A percentile compares a stretch with the other conserved stretches of the same genome.
These are phyloP conservation scores for Monosporozyma yasuniensis DNA, from an alignment of 805 yeast species.

Conservation along the genomic window DNA sequence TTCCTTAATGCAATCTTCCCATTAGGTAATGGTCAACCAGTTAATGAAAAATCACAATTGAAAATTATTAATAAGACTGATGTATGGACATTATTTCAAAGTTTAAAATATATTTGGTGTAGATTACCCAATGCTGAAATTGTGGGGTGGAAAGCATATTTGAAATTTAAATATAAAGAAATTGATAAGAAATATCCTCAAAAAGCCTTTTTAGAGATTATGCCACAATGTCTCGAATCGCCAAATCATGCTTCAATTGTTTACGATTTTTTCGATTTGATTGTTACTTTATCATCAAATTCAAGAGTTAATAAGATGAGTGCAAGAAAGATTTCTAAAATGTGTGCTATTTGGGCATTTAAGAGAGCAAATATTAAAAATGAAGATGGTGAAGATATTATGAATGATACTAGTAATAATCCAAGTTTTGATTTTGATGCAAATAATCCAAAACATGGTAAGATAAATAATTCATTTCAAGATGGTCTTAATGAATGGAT, in stretches of 20 bases:
- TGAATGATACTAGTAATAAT: slow-evolving; percentile 10
- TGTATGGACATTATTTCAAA: slow-evolving; percentile 62
- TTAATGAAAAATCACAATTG: slow-evolving; percentile 35
- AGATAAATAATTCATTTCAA: slow-evolving; percentile 37
- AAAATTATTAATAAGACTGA: slow-evolving; percentile 44
- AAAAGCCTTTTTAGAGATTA: slow-evolving; percentile 65
- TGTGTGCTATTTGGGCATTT: slow-evolving; percentile 89
- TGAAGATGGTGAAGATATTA: slow-evolving; percentile 7
- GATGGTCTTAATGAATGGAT: slow-evolving; percentile 73
- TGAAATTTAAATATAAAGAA: slow-evolving; percentile 58
- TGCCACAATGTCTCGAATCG: slow-evolving; percentile 76
- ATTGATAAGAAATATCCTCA: slow-evolving; percentile 56
- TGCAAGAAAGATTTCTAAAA: slow-evolving; percentile 68
- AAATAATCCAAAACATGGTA: slow-evolving; percentile 6
- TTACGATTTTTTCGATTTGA: slow-evolving; percentile 74
- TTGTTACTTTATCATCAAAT: slow-evolving; percentile 70
- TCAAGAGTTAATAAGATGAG: slow-evolving; percentile 69
- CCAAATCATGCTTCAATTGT: slow-evolving; percentile 87
- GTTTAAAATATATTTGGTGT: slow-evolving; percentile 79
- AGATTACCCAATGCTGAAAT: slow-evolving; percentile 71
- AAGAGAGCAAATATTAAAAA: slow-evolving; percentile 22
- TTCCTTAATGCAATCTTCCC: slow-evolving; percentile 55
- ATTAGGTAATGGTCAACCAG: slow-evolving; percentile 39
- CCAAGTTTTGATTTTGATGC: slow-evolving; percentile 21
- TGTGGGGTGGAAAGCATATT: slow-evolving; percentile 79